Conservation (phyloP, 371 early-diverging fungal species). For the Entomophthora muscae region DNA sequence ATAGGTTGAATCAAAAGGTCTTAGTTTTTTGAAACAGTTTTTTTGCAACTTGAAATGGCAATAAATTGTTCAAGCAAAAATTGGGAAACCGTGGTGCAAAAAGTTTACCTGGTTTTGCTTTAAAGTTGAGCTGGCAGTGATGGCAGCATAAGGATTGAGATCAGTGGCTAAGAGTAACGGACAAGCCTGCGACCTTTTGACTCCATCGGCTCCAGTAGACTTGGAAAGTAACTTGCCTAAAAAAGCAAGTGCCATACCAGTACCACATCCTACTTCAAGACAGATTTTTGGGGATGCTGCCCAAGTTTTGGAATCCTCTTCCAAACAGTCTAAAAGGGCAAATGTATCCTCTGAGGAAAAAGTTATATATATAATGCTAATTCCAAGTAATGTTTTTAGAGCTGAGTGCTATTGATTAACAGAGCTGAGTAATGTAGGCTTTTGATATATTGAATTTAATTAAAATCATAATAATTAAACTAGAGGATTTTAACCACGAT, state of each 20-base stretch:
- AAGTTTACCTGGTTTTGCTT: conserved; percentile 27
- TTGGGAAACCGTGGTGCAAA: too few species aligned
- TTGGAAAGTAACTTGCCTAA: conserved; percentile 36
- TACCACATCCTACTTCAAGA: conserved; percentile 82
- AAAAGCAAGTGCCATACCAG: conserved; percentile 70
- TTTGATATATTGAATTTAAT: neutral
- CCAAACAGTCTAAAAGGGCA: conserved; percentile 78
- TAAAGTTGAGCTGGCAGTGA: conserved; percentile 43
- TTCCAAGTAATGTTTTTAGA: neutral
- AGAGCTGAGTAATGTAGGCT: neutral
- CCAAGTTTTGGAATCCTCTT: conserved; percentile 39
- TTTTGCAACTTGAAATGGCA: too few species aligned
- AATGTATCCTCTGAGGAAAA: conserved; percentile 70
- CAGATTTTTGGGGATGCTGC: conserved; percentile 38
- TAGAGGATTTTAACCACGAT: neutral
- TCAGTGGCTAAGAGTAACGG: conserved; percentile 54
- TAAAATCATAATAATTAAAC: neutral
- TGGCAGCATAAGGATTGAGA: conserved; percentile 56
- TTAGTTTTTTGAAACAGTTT: too few species aligned
- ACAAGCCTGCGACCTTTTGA: neutral
- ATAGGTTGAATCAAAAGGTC: too few species aligned
- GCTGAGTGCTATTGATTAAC: neutral
- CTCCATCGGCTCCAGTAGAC: conserved; percentile 18
- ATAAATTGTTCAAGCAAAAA: too few species aligned
- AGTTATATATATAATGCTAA: neutral